These are phyloP conservation scores for Chloridella minuta DNA, from an alignment of 352 stramenopile genomes.

Conservation along the genomic window DNA sequence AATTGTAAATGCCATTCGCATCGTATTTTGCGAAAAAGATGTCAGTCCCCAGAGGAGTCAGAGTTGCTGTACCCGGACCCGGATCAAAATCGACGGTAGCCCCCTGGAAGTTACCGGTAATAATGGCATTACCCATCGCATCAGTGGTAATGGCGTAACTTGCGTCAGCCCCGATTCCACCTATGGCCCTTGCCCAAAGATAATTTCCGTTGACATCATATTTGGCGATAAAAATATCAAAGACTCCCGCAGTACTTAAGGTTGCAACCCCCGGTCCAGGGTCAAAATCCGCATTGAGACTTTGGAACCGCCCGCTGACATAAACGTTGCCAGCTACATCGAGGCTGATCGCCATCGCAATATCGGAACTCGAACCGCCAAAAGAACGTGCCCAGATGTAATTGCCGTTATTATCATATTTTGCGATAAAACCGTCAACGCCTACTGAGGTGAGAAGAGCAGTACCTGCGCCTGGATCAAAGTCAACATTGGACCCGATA, in stretches of 20 bases:
- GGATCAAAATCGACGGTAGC: not conserved
- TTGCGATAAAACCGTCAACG: not conserved
- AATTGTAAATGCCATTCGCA: not conserved
- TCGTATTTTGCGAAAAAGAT: not conserved
- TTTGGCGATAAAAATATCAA: not conserved
- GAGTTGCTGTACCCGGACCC: not conserved
- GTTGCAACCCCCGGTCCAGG: not conserved
- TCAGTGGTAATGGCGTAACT: not conserved
- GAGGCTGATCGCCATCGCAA: not conserved
- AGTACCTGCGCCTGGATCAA: not conserved
- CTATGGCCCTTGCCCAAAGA: not conserved
- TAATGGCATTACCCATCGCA: not conserved
- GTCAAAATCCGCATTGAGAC: not conserved
- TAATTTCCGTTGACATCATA: not conserved
- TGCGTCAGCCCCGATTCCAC: not conserved
- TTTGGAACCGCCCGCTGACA: too few relatives aligned
- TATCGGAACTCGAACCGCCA: not conserved
- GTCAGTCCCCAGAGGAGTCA: not conserved
- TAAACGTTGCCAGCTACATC: not conserved
- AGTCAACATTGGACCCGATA: not conserved
- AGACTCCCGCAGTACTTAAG: too few relatives aligned
- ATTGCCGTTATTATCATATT: not conserved
- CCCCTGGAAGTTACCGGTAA: not conserved
- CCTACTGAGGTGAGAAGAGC: not conserved
- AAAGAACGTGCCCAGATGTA: not conserved